Conservation (phyloP, 805 yeast species). For the Starmerella bombicola region DNA sequence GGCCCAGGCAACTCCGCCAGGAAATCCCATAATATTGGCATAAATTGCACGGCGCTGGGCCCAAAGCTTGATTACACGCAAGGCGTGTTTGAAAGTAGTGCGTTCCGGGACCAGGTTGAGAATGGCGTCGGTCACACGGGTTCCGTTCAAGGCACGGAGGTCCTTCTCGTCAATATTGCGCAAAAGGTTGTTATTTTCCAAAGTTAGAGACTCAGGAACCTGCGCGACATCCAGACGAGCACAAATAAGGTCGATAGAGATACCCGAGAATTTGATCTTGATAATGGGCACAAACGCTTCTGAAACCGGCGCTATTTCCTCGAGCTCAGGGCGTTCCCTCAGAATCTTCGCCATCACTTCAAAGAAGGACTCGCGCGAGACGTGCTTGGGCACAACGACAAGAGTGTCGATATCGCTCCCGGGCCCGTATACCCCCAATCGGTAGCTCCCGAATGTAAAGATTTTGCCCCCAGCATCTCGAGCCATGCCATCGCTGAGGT, state of each 20-base stretch:
- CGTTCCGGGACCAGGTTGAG: slow-evolving; percentile 82
- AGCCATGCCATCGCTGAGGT: slow-evolving; percentile 97
- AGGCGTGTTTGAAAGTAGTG: slow-evolving; percentile 80
- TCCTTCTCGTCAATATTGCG: slow-evolving; percentile 86
- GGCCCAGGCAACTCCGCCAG: slow-evolving; percentile 99
- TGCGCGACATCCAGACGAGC: slow-evolving; percentile 75
- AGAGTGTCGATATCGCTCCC: slow-evolving; percentile 96
- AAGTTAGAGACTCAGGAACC: slow-evolving; percentile 59
- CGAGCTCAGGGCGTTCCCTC: slow-evolving; percentile 64
- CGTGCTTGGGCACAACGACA: slow-evolving; percentile 95
- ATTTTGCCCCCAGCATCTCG: slow-evolving; percentile 94
- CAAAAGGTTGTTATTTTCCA: slow-evolving; percentile 74
- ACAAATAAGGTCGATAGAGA: slow-evolving; percentile 83
- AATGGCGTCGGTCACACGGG: slow-evolving; percentile 93
- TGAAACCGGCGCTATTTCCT: slow-evolving; percentile 85
- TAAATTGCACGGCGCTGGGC: slow-evolving; percentile 90
- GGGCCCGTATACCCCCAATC: slow-evolving; percentile 94
- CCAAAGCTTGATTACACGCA: slow-evolving; percentile 90
- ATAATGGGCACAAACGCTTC: slow-evolving; percentile 98
- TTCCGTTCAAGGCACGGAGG: slow-evolving; percentile 81
- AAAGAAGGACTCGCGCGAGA: slow-evolving; percentile 79
- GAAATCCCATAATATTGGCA: slow-evolving; percentile 92
- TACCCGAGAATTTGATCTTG: slow-evolving; percentile 75
- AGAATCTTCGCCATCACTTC: slow-evolving; percentile 61
- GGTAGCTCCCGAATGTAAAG: slow-evolving; percentile 90